Conservation (phyloP, 164 flowering plant genomes). For the Stephania japonica region DNA sequence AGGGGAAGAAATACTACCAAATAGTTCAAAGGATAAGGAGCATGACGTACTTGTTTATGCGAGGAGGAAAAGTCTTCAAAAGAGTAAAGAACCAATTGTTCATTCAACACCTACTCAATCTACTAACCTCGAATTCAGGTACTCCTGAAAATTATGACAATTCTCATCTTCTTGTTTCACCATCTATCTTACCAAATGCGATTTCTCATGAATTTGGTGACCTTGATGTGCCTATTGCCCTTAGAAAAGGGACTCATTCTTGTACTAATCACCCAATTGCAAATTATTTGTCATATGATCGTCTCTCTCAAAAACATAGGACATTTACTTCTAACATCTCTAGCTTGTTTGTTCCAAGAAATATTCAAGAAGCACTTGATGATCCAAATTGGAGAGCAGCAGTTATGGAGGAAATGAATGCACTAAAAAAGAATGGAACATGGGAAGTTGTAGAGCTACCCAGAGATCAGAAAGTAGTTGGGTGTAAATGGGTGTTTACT, state of each 20-base stretch:
- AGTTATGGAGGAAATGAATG: background rate
- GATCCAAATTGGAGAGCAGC: too few species aligned
- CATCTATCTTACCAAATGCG: too few species aligned
- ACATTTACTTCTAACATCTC: background rate
- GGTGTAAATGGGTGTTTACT: constrained; percentile 6
- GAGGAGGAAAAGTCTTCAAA: background rate
- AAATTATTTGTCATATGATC: background rate
- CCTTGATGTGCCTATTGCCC: background rate
- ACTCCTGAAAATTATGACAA: too few species aligned
- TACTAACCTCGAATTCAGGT: too few species aligned
- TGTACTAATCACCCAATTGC: background rate
- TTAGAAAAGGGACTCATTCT: background rate
- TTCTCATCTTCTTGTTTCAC: too few species aligned
- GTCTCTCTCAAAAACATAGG: background rate
- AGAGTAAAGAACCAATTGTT: background rate
- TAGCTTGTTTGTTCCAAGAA: background rate
- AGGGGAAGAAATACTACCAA: background rate
- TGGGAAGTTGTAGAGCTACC: background rate
- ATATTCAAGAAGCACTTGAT: background rate
- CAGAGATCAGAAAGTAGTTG: background rate
- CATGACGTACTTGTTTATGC: background rate
- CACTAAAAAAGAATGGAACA: background rate
- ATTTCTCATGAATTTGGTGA: background rate
- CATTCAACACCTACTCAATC: too few species aligned
- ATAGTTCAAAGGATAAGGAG: background rate